A percentile compares a stretch with the other conserved stretches of the same genome.
These are phyloP conservation scores for Aspergillus costaricaensis DNA, from an alignment of 2,329 filamentous ascomycete genomes.

Conservation along the genomic window DNA sequence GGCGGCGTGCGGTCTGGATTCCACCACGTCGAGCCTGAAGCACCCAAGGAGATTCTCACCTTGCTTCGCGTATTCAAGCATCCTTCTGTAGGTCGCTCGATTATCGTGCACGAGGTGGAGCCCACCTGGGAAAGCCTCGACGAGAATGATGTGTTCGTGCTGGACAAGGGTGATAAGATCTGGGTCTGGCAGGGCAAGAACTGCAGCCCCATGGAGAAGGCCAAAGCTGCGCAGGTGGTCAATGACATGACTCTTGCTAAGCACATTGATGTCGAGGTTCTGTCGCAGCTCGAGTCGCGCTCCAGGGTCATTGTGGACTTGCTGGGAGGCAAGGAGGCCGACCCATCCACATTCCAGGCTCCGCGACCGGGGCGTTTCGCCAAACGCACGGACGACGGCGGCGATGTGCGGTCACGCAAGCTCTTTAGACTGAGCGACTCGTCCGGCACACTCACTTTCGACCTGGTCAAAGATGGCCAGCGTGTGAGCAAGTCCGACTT, in stretches of 20 bases:
- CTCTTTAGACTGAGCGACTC: constrained; percentile 67
- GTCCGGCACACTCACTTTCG: constrained; percentile 59
- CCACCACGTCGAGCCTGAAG: constrained; percentile 59
- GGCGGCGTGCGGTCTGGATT: constrained; percentile 67
- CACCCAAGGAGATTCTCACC: constrained; percentile 50
- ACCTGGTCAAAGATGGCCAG: constrained; percentile 59
- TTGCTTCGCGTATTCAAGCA: constrained; percentile 67
- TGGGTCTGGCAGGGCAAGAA: constrained; percentile 69
- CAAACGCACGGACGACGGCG: constrained; percentile 30
- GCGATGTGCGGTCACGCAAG: constrained; percentile 39
- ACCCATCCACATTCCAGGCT: constrained; percentile 45
- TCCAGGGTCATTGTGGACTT: constrained; percentile 58
- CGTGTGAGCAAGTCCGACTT: constrained; percentile 53
- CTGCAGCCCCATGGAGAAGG: constrained; percentile 69
- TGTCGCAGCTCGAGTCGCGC: constrained; percentile 58
- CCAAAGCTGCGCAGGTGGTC: constrained; percentile 67
- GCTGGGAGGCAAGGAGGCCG: constrained; percentile 53
- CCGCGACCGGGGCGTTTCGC: constrained; percentile 41
- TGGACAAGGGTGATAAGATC: constrained; percentile 65
- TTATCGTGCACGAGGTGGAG: constrained; percentile 66
- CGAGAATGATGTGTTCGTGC: constrained; percentile 66
- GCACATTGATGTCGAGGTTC: constrained; percentile 64
- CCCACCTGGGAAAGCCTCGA: constrained; percentile 64
- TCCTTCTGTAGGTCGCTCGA: constrained; percentile 49
- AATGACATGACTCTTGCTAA: constrained; percentile 60